Evolutionary conservation across 352 stramenopile genomes (phyloP).

Genomic region (Phytophthora palmivora): DNA sequence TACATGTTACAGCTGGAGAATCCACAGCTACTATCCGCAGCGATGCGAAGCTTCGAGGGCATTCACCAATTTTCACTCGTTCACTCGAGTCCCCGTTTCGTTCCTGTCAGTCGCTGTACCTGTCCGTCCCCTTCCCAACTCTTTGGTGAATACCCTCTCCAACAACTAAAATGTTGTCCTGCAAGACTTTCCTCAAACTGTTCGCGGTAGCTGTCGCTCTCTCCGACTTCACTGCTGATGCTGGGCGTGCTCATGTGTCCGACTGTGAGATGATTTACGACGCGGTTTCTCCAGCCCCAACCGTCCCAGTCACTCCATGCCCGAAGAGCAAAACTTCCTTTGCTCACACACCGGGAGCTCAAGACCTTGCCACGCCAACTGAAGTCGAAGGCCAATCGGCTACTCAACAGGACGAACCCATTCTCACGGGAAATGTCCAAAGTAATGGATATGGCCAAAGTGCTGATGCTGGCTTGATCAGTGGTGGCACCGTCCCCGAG

Average conservation of each 20-base stretch:
- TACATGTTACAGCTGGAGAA: not conserved
- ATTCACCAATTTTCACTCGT: slow-evolving; percentile 31
- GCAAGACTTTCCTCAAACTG: slow-evolving; percentile 32
- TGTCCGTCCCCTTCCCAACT: slow-evolving; percentile 15
- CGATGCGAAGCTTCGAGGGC: not conserved
- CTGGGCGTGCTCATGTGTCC: not conserved
- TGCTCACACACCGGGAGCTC: not conserved
- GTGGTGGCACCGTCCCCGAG: too few species aligned
- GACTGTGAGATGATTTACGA: slow-evolving; percentile 33
- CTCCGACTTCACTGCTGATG: slow-evolving; percentile 21
- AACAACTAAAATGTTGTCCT: slow-evolving; percentile 35
- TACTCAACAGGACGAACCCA: not conserved
- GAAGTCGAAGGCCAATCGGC: slow-evolving; percentile 6
- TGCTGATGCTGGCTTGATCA: too few species aligned
- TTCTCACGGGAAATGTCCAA: not conserved
- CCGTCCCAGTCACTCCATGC: slow-evolving; percentile 8
- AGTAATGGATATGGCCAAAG: not conserved
- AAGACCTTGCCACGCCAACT: not conserved
- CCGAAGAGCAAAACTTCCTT: not conserved
- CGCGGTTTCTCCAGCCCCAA: slow-evolving; percentile 2
- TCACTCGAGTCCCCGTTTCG: slow-evolving; percentile 23
- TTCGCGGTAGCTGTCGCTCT: slow-evolving; percentile 30
- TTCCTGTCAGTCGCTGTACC: slow-evolving; percentile 14
- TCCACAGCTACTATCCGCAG: not conserved
- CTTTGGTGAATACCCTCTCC: slow-evolving; percentile 10